phyloP scores from a whole-genome alignment of 148 eudicot genomes.

The Suaeda aralocaspica region DNA sequence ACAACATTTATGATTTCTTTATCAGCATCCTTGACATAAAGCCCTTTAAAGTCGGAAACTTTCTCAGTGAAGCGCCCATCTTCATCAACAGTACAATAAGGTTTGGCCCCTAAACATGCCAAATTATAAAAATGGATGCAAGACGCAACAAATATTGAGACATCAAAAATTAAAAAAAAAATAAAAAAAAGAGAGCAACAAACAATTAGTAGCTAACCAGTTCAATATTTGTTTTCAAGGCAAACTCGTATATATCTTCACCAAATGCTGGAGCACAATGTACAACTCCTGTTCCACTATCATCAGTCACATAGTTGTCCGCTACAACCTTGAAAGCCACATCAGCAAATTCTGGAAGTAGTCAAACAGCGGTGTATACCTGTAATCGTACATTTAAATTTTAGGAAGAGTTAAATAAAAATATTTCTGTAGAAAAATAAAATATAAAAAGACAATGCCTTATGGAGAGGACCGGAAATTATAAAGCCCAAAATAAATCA shows the following conservation, averaged over 20 bases:
- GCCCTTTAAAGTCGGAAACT: constrained; percentile 63
- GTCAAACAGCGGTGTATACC: constrained; percentile 82
- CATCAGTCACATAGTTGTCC: constrained; percentile 88
- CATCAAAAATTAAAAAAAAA: too few relatives aligned
- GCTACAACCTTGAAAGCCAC: constrained; percentile 92
- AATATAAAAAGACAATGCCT: not conserved
- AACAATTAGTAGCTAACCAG: constrained; percentile 45
- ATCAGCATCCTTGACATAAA: constrained; percentile 88
- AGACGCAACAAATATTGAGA: not conserved
- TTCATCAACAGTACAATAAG: constrained; percentile 92
- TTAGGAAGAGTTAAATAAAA: not conserved
- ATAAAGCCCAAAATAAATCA: not conserved
- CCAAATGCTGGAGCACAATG: constrained; percentile 99
- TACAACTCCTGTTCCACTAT: constrained; percentile 95
- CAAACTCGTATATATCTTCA: constrained; percentile 96
- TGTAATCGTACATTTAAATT: constrained; percentile 24
- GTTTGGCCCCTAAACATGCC: constrained; percentile 54
- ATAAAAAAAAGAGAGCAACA: too few relatives aligned
- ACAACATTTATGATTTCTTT: constrained; percentile 78
- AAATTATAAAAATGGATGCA: too few relatives aligned
- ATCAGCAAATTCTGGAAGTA: constrained; percentile 68
- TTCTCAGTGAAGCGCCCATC: constrained; percentile 82
- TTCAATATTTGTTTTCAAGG: constrained; percentile 56
- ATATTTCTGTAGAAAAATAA: not conserved
- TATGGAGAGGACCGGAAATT: not conserved